phyloP scores from a whole-genome alignment of 176 grass and related monocot genomes.

The Triticum turgidum region DNA sequence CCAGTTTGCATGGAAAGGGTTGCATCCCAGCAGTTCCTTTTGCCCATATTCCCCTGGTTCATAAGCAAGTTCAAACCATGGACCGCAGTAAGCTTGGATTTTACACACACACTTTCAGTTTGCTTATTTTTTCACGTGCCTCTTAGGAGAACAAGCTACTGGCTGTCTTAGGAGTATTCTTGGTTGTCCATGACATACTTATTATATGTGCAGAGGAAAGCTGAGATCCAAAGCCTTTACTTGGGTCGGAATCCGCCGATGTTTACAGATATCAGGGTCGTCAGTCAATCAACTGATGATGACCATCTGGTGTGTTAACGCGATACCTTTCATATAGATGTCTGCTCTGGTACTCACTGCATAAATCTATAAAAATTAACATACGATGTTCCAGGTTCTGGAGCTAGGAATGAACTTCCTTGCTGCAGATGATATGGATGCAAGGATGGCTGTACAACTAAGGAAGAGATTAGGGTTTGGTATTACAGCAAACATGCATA shows the following conservation, averaged over 20 bases:
- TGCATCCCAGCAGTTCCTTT: slow-evolving; percentile 83
- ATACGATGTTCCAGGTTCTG: slow-evolving; percentile 62
- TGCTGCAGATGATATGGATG: slow-evolving; percentile 91
- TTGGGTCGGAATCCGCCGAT: slow-evolving; percentile 86
- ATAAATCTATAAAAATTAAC: background rate
- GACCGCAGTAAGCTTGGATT: slow-evolving; percentile 66
- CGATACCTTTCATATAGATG: background rate
- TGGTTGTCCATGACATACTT: background rate
- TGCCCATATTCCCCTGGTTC: slow-evolving; percentile 98
- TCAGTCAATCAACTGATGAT: slow-evolving; percentile 72
- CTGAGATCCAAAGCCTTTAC: slow-evolving; percentile 80
- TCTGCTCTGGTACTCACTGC: background rate
- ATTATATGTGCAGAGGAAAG: slow-evolving; percentile 69
- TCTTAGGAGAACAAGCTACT: background rate
- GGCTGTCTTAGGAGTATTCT: slow-evolving; percentile 3
- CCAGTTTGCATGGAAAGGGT: slow-evolving; percentile 93
- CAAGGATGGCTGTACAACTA: slow-evolving; percentile 77
- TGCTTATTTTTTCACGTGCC: background rate
- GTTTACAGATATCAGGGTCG: slow-evolving; percentile 92
- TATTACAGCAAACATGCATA: slow-evolving; percentile 90
- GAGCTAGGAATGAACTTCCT: slow-evolving; percentile 97
- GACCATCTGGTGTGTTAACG: slow-evolving; percentile 80
- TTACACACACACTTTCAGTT: background rate
- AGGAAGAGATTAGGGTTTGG: slow-evolving; percentile 95
- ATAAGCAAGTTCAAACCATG: slow-evolving; percentile 97